phyloP scores from a whole-genome alignment of 2,329 filamentous ascomycete genomes.

The Pseudocercospora macadamiae region DNA sequence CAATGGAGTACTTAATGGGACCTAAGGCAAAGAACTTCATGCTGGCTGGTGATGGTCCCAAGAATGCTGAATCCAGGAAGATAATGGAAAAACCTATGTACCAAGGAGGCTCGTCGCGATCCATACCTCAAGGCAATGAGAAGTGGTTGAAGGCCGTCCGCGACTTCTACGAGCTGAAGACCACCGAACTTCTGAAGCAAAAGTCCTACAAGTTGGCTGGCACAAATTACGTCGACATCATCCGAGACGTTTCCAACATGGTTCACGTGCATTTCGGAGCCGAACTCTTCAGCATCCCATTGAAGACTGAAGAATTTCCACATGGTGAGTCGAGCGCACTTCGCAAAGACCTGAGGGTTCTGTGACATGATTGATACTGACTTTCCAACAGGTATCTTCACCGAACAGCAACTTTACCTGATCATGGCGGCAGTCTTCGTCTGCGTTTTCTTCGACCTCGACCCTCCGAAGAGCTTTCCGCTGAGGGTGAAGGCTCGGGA shows the following conservation, averaged over 20 bases:
- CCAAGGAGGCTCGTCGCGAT: slow-evolving; percentile 35
- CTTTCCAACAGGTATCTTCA: slow-evolving; percentile 51
- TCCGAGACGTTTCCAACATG: slow-evolving; percentile 56
- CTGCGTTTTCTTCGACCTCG: slow-evolving; percentile 58
- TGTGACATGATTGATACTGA: no score
- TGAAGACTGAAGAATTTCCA: slow-evolving; percentile 57
- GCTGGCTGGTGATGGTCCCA: slow-evolving; percentile 49
- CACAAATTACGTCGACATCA: slow-evolving; percentile 51
- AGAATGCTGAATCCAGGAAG: slow-evolving; percentile 47
- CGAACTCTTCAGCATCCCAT: slow-evolving; percentile 58
- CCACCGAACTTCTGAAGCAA: slow-evolving; percentile 47
- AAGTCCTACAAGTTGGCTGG: slow-evolving; percentile 52
- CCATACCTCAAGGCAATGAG: slow-evolving; percentile 37
- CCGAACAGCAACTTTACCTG: slow-evolving; percentile 57
- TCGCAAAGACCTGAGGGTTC: neutral
- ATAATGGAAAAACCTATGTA: slow-evolving; percentile 50
- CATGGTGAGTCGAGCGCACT: neutral
- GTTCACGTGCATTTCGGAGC: slow-evolving; percentile 59
- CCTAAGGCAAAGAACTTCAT: slow-evolving; percentile 51
- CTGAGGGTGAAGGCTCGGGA: slow-evolving; percentile 53
- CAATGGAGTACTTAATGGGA: slow-evolving; percentile 50
- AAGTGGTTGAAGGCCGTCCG: slow-evolving; percentile 51
- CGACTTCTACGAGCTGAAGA: slow-evolving; percentile 53
- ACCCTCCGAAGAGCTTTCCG: slow-evolving; percentile 56
- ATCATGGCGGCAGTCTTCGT: slow-evolving; percentile 58